Conservation (phyloP, 2,329 filamentous ascomycete genomes). For the Pseudopyricularia cyperi region DNA sequence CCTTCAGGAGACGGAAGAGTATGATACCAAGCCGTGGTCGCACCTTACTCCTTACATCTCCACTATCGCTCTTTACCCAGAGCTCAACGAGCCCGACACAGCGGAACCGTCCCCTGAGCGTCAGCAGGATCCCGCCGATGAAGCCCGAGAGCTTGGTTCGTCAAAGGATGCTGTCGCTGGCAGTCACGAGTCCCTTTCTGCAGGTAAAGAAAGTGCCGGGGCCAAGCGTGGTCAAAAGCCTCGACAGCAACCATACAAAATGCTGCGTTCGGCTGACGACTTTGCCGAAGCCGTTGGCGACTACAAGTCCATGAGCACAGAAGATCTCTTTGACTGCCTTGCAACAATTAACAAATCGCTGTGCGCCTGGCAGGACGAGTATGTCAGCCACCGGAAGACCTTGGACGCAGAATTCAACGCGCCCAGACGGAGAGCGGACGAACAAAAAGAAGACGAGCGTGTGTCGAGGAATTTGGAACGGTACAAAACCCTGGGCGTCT, state of each 20-base stretch:
- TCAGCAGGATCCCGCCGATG: neutral
- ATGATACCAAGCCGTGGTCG: constrained; percentile 6
- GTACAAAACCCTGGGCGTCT: constrained; percentile 9
- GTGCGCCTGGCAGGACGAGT: constrained; percentile 41
- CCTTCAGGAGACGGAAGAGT: neutral
- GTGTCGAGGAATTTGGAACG: constrained; percentile 29
- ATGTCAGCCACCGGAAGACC: constrained; percentile 31
- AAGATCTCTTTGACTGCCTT: constrained; percentile 30
- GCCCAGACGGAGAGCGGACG: constrained; percentile 30
- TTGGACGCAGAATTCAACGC: constrained; percentile 47
- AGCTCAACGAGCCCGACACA: constrained; percentile 3
- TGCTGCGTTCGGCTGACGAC: constrained; percentile 35
- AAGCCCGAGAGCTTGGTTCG: neutral
- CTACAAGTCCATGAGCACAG: constrained; percentile 31
- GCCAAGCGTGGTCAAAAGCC: neutral
- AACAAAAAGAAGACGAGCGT: constrained; percentile 19
- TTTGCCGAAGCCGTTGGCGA: constrained; percentile 35
- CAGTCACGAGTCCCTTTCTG: neutral
- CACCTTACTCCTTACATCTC: constrained; percentile 7
- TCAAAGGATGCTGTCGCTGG: neutral
- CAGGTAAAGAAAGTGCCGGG: neutral
- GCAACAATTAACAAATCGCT: constrained; percentile 31
- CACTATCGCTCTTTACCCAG: constrained; percentile 7
- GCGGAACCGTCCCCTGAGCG: neutral
- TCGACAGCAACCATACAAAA: constrained; percentile 23